phyloP scores from a whole-genome alignment of 139 green algal species.

The Trebouxia sp. region DNA sequence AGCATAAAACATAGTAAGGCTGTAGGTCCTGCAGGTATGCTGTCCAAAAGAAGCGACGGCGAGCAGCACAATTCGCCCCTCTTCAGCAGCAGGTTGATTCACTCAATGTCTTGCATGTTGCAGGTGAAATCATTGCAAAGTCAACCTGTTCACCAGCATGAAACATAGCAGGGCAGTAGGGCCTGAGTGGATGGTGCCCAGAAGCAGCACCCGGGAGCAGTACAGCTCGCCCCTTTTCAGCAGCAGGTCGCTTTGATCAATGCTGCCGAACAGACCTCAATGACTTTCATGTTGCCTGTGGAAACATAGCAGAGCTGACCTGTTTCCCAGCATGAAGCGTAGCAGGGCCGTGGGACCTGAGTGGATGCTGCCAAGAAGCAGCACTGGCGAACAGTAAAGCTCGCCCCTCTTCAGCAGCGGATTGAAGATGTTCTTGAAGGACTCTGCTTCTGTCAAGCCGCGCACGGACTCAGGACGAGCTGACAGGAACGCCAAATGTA shows the following conservation, averaged over 20 bases:
- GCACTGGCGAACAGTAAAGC: conserved; percentile 52
- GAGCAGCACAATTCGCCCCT: neutral
- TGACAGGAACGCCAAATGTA: conserved; percentile 64
- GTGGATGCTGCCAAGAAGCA: conserved; percentile 60
- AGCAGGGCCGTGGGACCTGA: conserved; percentile 45
- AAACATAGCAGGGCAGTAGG: conserved; percentile 43
- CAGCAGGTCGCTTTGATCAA: too few species aligned
- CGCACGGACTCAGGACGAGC: conserved; percentile 62
- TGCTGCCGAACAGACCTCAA: too few species aligned
- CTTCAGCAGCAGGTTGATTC: too few species aligned
- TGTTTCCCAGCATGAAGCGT: conserved; percentile 30
- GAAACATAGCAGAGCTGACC: neutral
- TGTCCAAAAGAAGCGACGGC: neutral
- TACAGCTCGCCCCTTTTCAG: conserved; percentile 47
- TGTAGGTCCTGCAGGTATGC: too few species aligned
- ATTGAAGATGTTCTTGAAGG: conserved; percentile 55
- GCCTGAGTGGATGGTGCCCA: conserved; percentile 51
- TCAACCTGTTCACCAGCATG: conserved; percentile 17
- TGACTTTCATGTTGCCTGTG: neutral
- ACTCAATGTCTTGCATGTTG: too few species aligned
- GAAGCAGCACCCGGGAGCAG: conserved; percentile 60
- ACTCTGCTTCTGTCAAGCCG: conserved; percentile 36
- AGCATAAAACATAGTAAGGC: too few species aligned
- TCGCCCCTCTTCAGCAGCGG: conserved; percentile 48
- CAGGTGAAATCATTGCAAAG: too few species aligned